These are phyloP conservation scores for Areca catechu DNA, from an alignment of 176 grass and related monocot genomes.

Conservation along the genomic window DNA sequence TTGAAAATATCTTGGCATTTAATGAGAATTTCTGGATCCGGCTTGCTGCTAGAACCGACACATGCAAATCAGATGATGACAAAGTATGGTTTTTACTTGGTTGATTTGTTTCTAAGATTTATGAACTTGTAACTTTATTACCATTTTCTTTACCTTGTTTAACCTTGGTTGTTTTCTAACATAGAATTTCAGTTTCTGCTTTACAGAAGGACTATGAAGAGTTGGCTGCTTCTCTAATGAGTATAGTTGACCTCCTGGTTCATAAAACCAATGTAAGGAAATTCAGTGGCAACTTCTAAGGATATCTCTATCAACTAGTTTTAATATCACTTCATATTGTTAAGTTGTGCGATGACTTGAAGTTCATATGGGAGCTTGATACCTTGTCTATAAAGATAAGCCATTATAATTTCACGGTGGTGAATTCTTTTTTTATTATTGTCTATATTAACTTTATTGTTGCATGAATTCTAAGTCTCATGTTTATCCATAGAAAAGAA, in stretches of 20 bases:
- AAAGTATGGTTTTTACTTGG: conserved; percentile 61
- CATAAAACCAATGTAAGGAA: conserved; percentile 86
- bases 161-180: no score
- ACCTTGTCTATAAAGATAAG: no score
- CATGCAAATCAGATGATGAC: conserved; percentile 92
- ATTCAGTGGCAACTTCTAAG: conserved; percentile 1
- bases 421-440: no score
- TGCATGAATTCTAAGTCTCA: no score
- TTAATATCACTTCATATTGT: no score
- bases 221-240: conserved; percentile 65
- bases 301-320: neutral
- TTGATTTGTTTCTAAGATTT: neutral
- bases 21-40: conserved; percentile 74
- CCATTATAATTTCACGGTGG: no score
- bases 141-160: no score
- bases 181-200: neutral
- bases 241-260: conserved; percentile 80
- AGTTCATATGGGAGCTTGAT: no score
- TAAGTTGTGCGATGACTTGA: no score
- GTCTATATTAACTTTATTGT: no score
- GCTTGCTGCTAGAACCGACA: conserved; percentile 66
- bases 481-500: no score
- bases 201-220: conserved; percentile 91
- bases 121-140: no score
- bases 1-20: conserved; percentile 90